phyloP scores from a whole-genome alignment of 2,329 filamentous ascomycete species.

The Zymoseptoria pseudotritici region DNA sequence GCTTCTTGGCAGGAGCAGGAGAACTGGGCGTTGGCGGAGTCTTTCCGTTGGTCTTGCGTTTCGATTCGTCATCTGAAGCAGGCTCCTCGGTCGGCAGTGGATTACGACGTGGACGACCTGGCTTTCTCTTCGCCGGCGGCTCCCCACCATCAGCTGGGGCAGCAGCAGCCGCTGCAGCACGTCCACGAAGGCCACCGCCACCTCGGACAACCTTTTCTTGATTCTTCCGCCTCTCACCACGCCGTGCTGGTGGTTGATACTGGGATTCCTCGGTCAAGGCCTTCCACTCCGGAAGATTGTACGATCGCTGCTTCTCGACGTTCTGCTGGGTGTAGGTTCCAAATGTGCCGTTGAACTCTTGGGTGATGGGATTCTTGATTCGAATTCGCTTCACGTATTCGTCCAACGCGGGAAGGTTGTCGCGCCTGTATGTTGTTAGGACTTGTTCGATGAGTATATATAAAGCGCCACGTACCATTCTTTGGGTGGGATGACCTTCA shows the following conservation, averaged over 20 bases:
- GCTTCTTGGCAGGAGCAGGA: conserved; percentile 45
- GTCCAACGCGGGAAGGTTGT: conserved; percentile 68
- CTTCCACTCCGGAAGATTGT: conserved; percentile 95
- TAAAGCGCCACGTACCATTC: conserved; percentile 66
- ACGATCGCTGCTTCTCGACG: conserved; percentile 89
- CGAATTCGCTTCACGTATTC: conserved; percentile 84
- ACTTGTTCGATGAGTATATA: conserved; percentile 2
- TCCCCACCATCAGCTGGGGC: conserved; percentile 20
- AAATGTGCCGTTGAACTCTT: conserved; percentile 93
- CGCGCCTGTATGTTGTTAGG: conserved; percentile 42
- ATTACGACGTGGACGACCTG: conserved; percentile 41
- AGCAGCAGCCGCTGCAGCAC: conserved; percentile 18
- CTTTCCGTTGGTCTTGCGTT: conserved; percentile 18
- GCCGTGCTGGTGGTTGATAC: conserved; percentile 85
- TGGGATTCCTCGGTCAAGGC: conserved; percentile 88
- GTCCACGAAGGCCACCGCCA: conserved; percentile 24
- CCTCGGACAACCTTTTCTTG: conserved; percentile 41
- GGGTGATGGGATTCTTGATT: conserved; percentile 94
- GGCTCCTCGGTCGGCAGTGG: conserved; percentile 26
- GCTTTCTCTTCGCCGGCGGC: conserved; percentile 41
- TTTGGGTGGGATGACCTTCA: conserved; percentile 87
- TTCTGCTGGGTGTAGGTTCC: conserved; percentile 97
- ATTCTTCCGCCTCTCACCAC: conserved; percentile 68
- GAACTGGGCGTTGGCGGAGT: conserved; percentile 27
- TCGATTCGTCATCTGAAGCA: conserved; percentile 23